These are phyloP conservation scores for Berberis thunbergii DNA, from an alignment of 164 flowering plant species.

Conservation along the genomic window DNA sequence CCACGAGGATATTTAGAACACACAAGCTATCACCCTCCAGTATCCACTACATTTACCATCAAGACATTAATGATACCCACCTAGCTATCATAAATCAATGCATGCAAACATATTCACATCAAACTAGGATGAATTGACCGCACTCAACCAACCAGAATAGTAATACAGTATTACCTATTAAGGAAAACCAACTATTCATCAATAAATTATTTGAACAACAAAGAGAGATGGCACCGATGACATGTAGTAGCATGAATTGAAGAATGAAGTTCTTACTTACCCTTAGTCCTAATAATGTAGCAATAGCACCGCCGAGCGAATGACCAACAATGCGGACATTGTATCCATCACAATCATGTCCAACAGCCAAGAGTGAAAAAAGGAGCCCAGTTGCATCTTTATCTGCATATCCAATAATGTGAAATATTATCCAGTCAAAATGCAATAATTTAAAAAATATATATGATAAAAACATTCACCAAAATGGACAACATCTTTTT, in stretches of 20 bases:
- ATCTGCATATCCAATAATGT: constrained; percentile 9
- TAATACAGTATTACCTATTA: too few relatives aligned
- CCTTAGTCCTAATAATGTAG: constrained; percentile 62
- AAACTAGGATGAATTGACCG: too few relatives aligned
- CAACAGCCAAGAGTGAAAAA: constrained; percentile 63
- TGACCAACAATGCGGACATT: constrained; percentile 70
- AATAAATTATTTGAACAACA: background rate
- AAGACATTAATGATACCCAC: too few relatives aligned
- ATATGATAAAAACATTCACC: background rate
- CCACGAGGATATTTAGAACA: too few relatives aligned
- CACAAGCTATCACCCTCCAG: too few relatives aligned
- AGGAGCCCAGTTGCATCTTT: constrained; percentile 41
- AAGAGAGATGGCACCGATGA: background rate
- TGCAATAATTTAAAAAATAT: background rate
- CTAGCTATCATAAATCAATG: too few relatives aligned
- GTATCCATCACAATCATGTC: constrained; percentile 79
- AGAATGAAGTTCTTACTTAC: constrained; percentile 24
- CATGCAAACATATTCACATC: too few relatives aligned
- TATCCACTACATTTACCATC: too few relatives aligned
- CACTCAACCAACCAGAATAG: too few relatives aligned
- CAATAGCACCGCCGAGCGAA: constrained; percentile 85
- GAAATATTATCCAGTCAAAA: background rate
- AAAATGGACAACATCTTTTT: background rate
- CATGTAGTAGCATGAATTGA: background rate
- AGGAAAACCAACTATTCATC: too few relatives aligned